Percentiles rank a stretch among this genome's conserved stretches.
These are phyloP conservation scores for Acacia acuminata DNA, from an alignment of 306 rosid genomes.

Conservation along the genomic window DNA sequence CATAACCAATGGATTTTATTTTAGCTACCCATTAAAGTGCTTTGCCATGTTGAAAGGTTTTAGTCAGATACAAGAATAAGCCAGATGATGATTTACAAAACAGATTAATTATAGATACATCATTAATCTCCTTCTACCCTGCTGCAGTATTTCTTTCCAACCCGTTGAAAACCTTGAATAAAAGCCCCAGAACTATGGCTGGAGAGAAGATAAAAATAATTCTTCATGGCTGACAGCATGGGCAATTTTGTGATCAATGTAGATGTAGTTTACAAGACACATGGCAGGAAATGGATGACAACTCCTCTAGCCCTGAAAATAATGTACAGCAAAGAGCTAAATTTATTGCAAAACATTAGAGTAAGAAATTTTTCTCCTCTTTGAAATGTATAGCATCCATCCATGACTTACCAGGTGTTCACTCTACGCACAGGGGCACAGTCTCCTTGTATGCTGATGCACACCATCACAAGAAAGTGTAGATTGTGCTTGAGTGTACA, in stretches of 20 bases:
- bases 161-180: background rate
- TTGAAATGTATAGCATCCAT: slow-evolving; percentile 1
- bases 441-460: slow-evolving; percentile 77
- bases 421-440: slow-evolving; percentile 91
- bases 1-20: no score
- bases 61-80: background rate
- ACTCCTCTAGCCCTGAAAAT: slow-evolving; percentile 18
- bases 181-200: background rate
- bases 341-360: background rate
- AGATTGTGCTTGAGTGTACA: slow-evolving; percentile 60
- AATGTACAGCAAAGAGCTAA: slow-evolving; percentile 3
- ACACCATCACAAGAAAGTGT: slow-evolving; percentile 89
- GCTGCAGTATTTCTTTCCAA: background rate
- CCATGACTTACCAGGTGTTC: slow-evolving; percentile 42
- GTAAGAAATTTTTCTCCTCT: slow-evolving; percentile 10
- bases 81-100: background rate
- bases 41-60: background rate
- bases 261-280: background rate
- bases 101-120: background rate
- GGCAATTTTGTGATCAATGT: background rate
- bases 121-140: background rate
- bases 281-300: slow-evolving; percentile 7
- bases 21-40: background rate
- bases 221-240: background rate
- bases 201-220: background rate